phyloP scores from a whole-genome alignment of 2,329 filamentous ascomycete species.

The Orbilia ellipsospora region DNA sequence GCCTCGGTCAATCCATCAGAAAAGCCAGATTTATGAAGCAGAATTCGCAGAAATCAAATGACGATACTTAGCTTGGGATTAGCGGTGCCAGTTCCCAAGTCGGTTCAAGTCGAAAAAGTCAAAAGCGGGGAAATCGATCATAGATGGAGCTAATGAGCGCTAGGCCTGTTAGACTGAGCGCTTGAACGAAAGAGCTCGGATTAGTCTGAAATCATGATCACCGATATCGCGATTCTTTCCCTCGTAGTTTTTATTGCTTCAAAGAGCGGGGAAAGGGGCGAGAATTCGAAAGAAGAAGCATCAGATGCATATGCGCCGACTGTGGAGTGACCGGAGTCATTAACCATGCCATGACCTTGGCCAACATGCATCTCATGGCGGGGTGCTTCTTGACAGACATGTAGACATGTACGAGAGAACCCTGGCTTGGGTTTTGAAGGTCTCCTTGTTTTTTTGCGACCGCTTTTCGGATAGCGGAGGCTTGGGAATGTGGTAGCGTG shows the following conservation, averaged over 20 bases:
- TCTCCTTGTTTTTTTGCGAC: constrained; percentile 9
- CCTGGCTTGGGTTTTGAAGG: no score
- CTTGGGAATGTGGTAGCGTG: background rate
- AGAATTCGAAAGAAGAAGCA: background rate
- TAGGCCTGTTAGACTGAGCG: no score
- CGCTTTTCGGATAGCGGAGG: background rate
- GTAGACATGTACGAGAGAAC: background rate
- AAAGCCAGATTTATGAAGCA: no score
- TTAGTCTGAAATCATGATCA: background rate
- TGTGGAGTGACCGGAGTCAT: constrained; percentile 13
- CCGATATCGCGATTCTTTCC: constrained; percentile 5
- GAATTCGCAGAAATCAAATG: constrained; percentile 27
- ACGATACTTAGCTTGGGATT: constrained; percentile 35
- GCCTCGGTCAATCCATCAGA: background rate
- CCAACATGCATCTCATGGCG: constrained; percentile 8
- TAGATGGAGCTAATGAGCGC: background rate
- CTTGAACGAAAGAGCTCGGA: background rate
- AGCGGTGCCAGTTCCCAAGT: background rate
- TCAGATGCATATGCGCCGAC: background rate
- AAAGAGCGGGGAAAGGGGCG: no score
- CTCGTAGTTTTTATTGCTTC: no score
- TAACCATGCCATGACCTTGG: constrained; percentile 15
- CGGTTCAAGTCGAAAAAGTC: background rate
- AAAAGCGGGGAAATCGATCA: constrained; percentile 5
- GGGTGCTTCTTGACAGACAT: background rate